Base-by-base conservation (phyloP, 768 basidiomycete genomes). In the Panaeolus papilionaceus region DNA sequence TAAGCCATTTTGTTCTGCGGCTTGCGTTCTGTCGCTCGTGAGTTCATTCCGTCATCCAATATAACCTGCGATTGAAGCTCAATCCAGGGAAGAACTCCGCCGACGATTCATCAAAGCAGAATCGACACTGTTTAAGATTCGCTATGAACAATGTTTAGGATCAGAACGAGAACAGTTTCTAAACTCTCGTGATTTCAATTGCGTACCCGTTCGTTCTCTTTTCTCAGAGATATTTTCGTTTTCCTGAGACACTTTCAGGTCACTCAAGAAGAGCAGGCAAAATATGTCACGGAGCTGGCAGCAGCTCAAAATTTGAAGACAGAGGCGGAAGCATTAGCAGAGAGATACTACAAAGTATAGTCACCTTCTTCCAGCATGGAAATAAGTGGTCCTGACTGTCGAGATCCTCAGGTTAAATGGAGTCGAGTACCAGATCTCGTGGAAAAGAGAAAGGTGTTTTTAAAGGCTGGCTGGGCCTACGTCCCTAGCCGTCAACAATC, bases 11-110 rank as follows among this genome's bases (percentile, higher is more conserved):
- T 78, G 94, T 99, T 11, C 81, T 99, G 69, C 82, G 98, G 62
- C 83, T 99, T 45, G 96, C 98, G 6, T 99, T 99, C 79, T 98
- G 96, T 80, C 89, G 95, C 66, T 95, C 95, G 96, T 99, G 79
- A 76, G 96, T 89, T 18, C 45, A 28, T 37, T 18, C 37, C 3
- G 14, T 40, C 40, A 44, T 23, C 58, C 44, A 45, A 37, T 28
- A 7, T 33, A 38, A 44, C 38, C 28, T 54, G 42, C 64, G 44
- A 44, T 63, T 65, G 10, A 66, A 66, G 45, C 28, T 64, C 40
- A 14, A 38, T 26, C 33, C 68, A 98, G 96, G 40, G 96, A 98
- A 72, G 97, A 99, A 61, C 83, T 99, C 42, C 84, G 96, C 66
- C 83, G 88, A 47, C 86, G 96, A 62, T 99, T 97, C 75, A 83